A percentile compares a stretch with the other conserved stretches of the same genome.
phyloP scores from a whole-genome alignment of 2,329 filamentous ascomycete genomes.

The Fusarium praegraminearum region DNA sequence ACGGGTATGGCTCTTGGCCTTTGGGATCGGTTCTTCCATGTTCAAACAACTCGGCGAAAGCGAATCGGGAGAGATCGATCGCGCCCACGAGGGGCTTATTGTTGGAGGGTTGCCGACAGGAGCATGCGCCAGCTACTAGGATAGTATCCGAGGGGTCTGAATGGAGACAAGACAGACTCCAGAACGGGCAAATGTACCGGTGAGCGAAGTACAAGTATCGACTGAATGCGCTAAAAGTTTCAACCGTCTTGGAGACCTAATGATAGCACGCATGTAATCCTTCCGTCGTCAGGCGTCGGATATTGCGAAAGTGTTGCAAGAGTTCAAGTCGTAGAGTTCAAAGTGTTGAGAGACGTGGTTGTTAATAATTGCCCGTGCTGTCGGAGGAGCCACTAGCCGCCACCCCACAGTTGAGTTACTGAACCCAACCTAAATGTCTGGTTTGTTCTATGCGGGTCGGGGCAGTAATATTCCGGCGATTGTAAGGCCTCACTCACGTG shows the following conservation, averaged over 20 bases:
- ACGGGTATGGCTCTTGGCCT: slow-evolving; percentile 44
- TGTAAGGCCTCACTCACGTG: slow-evolving; percentile 44
- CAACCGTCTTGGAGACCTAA: background rate
- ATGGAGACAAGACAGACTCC: slow-evolving; percentile 10
- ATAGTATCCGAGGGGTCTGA: slow-evolving; percentile 25
- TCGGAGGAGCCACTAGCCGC: slow-evolving; percentile 40
- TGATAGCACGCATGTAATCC: background rate
- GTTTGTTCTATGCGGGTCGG: slow-evolving; percentile 2
- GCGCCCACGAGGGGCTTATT: slow-evolving; percentile 50
- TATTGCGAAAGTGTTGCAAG: slow-evolving; percentile 6
- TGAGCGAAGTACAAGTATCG: background rate
- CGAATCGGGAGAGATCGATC: slow-evolving; percentile 40
- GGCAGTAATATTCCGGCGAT: slow-evolving; percentile 28
- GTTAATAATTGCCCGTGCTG: slow-evolving; percentile 35
- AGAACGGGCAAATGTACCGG: slow-evolving; percentile 4
- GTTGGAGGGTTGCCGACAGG: slow-evolving; percentile 17
- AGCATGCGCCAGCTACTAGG: slow-evolving; percentile 40
- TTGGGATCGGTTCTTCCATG: slow-evolving; percentile 48
- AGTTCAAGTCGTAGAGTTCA: slow-evolving; percentile 10
- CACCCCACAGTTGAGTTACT: slow-evolving; percentile 30
- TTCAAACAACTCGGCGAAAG: slow-evolving; percentile 24
- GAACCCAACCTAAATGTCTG: slow-evolving; percentile 11
- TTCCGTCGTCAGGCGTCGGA: background rate
- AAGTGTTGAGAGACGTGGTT: slow-evolving; percentile 48
- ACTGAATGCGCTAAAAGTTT: background rate